Conservation (phyloP, 805 yeast genomes). For the Monosporozyma aquatica region DNA sequence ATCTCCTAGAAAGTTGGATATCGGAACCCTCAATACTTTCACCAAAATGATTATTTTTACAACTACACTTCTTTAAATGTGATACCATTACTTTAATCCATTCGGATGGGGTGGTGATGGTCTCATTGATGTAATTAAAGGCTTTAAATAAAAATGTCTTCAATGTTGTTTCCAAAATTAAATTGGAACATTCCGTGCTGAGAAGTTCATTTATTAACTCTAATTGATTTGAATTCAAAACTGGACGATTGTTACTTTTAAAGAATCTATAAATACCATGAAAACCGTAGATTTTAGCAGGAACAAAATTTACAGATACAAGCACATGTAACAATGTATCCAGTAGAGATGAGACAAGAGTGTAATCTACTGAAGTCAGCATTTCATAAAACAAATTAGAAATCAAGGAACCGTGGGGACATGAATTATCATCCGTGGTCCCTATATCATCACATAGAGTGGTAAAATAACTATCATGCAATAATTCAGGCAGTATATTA, state of each 20-base stretch:
- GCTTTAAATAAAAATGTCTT: neutral
- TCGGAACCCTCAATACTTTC: neutral
- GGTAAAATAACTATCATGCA: slow-evolving; percentile 55
- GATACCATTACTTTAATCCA: neutral
- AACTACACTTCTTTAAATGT: slow-evolving; percentile 1
- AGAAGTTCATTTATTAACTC: slow-evolving; percentile 30
- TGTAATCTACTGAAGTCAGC: neutral
- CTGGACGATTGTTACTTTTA: slow-evolving; percentile 10
- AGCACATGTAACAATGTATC: neutral
- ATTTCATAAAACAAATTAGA: slow-evolving; percentile 34
- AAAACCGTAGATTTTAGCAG: slow-evolving; percentile 54
- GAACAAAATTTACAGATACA: slow-evolving; percentile 50
- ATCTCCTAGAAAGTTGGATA: neutral
- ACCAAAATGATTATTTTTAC: neutral
- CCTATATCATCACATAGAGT: slow-evolving; percentile 26
- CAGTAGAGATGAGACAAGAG: neutral
- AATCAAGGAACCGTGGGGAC: slow-evolving; percentile 52
- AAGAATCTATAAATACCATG: slow-evolving; percentile 53
- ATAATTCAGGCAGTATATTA: slow-evolving; percentile 46
- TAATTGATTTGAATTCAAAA: slow-evolving; percentile 25
- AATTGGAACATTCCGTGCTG: slow-evolving; percentile 39
- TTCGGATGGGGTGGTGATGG: neutral
- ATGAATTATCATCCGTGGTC: slow-evolving; percentile 18
- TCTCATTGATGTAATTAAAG: slow-evolving; percentile 1
- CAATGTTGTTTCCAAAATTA: slow-evolving; percentile 25